phyloP scores from a whole-genome alignment of 2,329 filamentous ascomycete species.

The Verticillium longisporum region DNA sequence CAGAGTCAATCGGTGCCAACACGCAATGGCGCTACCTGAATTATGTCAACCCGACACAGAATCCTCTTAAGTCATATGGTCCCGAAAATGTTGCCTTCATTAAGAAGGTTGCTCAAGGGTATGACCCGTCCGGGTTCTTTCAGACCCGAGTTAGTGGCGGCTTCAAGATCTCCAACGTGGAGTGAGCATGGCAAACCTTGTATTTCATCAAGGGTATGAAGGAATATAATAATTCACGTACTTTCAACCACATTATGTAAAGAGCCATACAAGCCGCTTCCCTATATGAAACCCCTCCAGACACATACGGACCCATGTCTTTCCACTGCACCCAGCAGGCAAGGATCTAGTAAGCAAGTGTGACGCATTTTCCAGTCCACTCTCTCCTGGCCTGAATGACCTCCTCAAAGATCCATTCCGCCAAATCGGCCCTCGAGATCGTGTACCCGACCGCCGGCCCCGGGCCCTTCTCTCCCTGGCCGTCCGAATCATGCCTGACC shows the following conservation, averaged over 20 bases:
- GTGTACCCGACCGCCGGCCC: slow-evolving; percentile 1
- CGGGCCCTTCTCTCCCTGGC: not conserved
- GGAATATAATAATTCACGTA: no score
- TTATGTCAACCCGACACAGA: slow-evolving; percentile 22
- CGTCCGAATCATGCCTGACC: not conserved
- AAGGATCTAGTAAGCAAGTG: not conserved
- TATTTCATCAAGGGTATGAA: no score
- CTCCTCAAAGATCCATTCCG: slow-evolving; percentile 5
- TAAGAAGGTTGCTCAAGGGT: slow-evolving; percentile 19
- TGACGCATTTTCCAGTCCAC: not conserved
- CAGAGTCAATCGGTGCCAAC: slow-evolving; percentile 6
- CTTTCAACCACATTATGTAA: no score
- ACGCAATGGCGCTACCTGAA: slow-evolving; percentile 27
- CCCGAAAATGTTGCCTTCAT: slow-evolving; percentile 19
- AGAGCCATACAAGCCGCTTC: no score
- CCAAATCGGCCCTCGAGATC: not conserved
- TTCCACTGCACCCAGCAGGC: not conserved
- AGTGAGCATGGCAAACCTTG: not conserved
- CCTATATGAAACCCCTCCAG: no score
- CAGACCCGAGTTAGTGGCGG: slow-evolving; percentile 24
- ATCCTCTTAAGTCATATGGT: slow-evolving; percentile 22
- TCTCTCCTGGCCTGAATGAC: not conserved
- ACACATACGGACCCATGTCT: no score
- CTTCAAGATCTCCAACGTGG: slow-evolving; percentile 4
- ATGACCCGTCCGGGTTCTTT: slow-evolving; percentile 24